These are phyloP conservation scores for Penicillium paxilli DNA, from an alignment of 495 filamentous ascomycete species.

Conservation along the genomic window DNA sequence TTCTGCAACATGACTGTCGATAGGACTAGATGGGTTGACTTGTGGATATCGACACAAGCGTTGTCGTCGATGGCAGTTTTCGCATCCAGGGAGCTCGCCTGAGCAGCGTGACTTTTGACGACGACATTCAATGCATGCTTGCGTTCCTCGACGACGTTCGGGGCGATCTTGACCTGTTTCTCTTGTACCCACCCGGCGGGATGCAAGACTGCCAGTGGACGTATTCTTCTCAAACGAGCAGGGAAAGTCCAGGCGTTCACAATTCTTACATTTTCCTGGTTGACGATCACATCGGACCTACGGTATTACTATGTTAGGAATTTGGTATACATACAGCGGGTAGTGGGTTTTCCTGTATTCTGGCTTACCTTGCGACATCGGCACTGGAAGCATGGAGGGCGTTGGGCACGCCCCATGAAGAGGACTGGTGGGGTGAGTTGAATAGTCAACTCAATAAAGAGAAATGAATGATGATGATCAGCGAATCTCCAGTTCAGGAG, in stretches of 20 bases:
- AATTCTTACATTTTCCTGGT: conserved; percentile 8
- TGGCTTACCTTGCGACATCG: conserved; percentile 17
- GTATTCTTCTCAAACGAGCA: conserved; percentile 11
- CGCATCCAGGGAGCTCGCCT: conserved; percentile 11
- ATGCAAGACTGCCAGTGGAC: background rate
- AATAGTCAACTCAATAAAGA: too few species aligned
- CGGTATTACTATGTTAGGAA: background rate
- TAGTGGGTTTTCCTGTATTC: background rate
- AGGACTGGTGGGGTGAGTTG: background rate
- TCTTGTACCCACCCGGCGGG: background rate
- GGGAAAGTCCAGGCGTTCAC: conserved; percentile 13
- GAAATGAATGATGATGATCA: background rate
- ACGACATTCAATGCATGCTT: conserved; percentile 15
- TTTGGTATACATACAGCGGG: too few species aligned
- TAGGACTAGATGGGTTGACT: background rate
- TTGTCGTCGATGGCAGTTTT: background rate
- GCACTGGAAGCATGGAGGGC: conserved; percentile 15
- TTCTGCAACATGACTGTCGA: background rate
- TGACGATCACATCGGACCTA: conserved; percentile 22
- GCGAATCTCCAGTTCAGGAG: background rate
- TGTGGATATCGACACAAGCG: conserved; percentile 7
- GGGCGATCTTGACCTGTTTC: background rate
- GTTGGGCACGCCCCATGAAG: conserved; percentile 11
- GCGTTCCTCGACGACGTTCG: conserved; percentile 8
- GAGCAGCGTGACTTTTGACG: conserved; percentile 17